Evolutionary conservation across 1,284 basidiomycete genomes (phyloP), one percentile per base, ranked within the genome.

Genomic region (Austroboletus rostrupii): DNA sequence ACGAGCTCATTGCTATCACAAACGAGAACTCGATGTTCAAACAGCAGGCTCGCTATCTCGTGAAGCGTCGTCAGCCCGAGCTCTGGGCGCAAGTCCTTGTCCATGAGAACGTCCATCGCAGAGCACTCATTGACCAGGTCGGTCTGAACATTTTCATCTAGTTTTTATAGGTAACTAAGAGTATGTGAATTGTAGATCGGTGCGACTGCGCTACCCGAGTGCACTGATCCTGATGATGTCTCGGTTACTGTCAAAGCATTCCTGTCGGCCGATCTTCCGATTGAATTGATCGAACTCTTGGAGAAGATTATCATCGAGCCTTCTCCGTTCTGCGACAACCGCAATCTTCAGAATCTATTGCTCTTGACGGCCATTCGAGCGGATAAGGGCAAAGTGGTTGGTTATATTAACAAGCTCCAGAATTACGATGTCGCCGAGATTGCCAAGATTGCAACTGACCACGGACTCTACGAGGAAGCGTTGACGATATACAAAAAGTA

Each of bases 1-100:
- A 99, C 12, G 97, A 99, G 72, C 82, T 99, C 59, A 94, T 99
- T 67, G 71, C 83, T 31, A 96, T 99, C 70, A 99, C 97, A 49
- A 99, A 99, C 69, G 96, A 97, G 61, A 99, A 99, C 75, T 89
- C 94, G 31, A 99, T 99, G 97, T 99, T 97, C 83, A 99, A 99
- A 75, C 96, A 99, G 67, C 97, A 99, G 72, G 92, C 97, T 48
- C 86, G 97, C 36, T 99, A 99, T 74, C 85, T 99, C 55, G 92
- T 98, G 67, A 97, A 96, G 75, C 87, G 97, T 58, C 90, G 96
- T 55, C 88, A 95, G 57, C 84, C 92, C 21, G 96, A 99, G 57
- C 85, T 99, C 41, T 99, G 97, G 97, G 85, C 88, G 3, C 92
- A 97, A 72, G 97, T 99, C 37, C 85, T 99, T 49, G 77, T 83